phyloP scores from a whole-genome alignment of 192 early-diverging fungal species.

The Coemansia sp. region DNA sequence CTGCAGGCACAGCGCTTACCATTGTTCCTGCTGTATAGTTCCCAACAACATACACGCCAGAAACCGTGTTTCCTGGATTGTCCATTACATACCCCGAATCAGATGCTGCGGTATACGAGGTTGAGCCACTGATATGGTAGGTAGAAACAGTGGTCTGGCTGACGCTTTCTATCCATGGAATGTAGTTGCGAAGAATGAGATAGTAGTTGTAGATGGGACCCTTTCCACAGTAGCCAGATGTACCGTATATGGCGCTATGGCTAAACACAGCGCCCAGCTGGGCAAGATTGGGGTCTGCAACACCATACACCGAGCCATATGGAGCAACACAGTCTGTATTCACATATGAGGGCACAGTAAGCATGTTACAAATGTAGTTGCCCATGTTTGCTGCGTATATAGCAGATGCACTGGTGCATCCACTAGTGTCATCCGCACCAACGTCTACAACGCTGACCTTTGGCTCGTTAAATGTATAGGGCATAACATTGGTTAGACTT shows the following conservation, averaged over 20 bases:
- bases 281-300: constrained; percentile 1
- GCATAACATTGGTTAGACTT: neutral
- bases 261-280: constrained; percentile 21
- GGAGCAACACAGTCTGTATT: constrained; percentile 21
- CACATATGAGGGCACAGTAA: constrained; percentile 2
- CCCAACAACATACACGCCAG: constrained; percentile 3
- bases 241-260: constrained; percentile 15
- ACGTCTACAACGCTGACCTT: neutral
- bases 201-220: constrained; percentile 28
- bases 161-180: constrained; percentile 19
- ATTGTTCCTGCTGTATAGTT: constrained; percentile 1
- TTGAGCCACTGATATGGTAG: constrained; percentile 4
- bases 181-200: constrained; percentile 30
- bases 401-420: neutral
- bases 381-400: constrained; percentile 17
- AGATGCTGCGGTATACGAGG: constrained; percentile 9
- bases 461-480: constrained; percentile 2
- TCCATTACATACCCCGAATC: constrained; percentile 7
- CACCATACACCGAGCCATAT: constrained; percentile 22
- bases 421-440: neutral
- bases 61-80: neutral
- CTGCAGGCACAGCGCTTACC: neutral
- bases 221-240: constrained; percentile 16
- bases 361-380: constrained; percentile 21
- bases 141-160: neutral